Conservation (phyloP, 192 early-diverging fungal species). For the Podochytrium sp. region DNA sequence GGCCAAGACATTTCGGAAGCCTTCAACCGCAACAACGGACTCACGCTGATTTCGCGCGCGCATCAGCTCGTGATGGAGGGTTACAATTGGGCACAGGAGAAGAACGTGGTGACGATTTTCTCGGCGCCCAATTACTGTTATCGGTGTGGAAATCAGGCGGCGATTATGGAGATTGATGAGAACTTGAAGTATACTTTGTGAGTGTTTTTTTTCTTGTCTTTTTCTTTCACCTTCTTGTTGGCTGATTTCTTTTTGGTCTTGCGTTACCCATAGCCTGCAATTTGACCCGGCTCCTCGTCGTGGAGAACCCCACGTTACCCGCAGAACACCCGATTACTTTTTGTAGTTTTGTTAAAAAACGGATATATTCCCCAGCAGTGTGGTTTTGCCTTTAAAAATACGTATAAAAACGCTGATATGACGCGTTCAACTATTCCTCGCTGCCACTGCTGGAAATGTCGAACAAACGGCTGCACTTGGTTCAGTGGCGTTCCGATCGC, state of each 20-base stretch:
- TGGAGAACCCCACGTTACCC: conserved; percentile 97
- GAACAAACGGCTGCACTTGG: too few relatives aligned
- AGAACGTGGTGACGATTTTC: conserved; percentile 99
- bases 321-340: conserved; percentile 98
- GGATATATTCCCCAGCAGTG: too few relatives aligned
- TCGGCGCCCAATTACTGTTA: conserved; percentile 99
- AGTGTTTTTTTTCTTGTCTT: conserved; percentile 23
- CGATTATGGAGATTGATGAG: conserved; percentile 99
- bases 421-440: too few relatives aligned
- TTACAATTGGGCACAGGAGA: conserved; percentile 98
- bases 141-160: conserved; percentile 99
- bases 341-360: conserved; percentile 70
- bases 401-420: too few relatives aligned
- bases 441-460: too few relatives aligned
- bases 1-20: conserved; percentile 87
- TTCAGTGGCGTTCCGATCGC: too few relatives aligned
- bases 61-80: conserved; percentile 99
- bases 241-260: not conserved
- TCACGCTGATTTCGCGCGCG: conserved; percentile 96
- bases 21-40: conserved; percentile 89
- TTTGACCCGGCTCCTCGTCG: conserved; percentile 97
- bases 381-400: too few relatives aligned
- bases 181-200: conserved; percentile 99
- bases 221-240: not conserved
- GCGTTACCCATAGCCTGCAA: conserved; percentile 67